Base-by-base conservation (phyloP, 2,329 filamentous ascomycete genomes). In the Fusarium sp. region DNA sequence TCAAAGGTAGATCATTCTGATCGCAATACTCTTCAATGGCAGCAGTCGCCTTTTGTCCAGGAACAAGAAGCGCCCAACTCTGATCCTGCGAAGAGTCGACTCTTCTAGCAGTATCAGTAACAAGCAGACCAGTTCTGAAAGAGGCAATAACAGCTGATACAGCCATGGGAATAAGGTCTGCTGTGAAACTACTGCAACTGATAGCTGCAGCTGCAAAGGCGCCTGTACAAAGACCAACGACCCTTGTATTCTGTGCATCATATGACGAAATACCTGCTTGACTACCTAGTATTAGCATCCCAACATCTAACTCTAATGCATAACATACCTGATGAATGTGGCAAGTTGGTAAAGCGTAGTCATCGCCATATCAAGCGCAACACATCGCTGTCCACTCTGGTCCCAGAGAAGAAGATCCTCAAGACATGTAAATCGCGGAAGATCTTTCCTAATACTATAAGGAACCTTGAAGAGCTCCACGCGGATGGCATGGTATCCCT, bases 281-380 rank as follows among this genome's bases (percentile, higher is more conserved):
- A 4, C 66, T 69, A 14, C 14, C 2, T 0, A 2, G 0, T 4
- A 13, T 69, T 21, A 69, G 25, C 0, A 0, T 23, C 21, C 21
- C 21, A 23, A 23, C 21, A 12, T 37, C 7, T 18, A 6, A 4
- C 9, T 37, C 9, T 11, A 4, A 37, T 37, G 34, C 10, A 1
- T 3, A 1, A 32, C 57, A 7, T 30, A 59, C 70, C 67, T 71
- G 18, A 73, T 73, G 21, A 72, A 72, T 5, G 55, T 27, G 1
- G 64, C 70, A 4, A 72, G 70, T 2, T 72, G 70, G 51, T 69
- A 72, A 25, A 72, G 28, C 20, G 69, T 69, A 7, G 63, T 73
- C 49, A 72, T 66, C 0, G 70, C 70, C 70, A 72, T 72, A 30
- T 72, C 70, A 10, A 72, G 23, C 3, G 70, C 69, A 30, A 72